phyloP scores from a whole-genome alignment of 75 land plant genomes.

The Pinus albicaulis region DNA sequence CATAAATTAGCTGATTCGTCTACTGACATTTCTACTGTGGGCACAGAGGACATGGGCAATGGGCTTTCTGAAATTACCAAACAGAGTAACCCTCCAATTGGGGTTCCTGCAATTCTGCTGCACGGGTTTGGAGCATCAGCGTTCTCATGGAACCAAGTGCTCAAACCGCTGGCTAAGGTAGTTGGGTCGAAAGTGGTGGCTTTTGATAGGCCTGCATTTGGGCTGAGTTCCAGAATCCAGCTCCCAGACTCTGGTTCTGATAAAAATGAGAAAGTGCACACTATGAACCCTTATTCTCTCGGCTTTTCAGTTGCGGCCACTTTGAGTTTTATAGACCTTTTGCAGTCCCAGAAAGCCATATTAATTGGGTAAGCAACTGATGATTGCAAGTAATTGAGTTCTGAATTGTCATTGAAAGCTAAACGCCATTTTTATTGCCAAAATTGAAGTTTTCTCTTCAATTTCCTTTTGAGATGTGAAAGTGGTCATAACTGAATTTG shows the following conservation, averaged over 20 bases:
- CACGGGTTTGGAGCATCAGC: slow-evolving; percentile 98
- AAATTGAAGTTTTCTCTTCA: neutral
- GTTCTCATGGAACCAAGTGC: slow-evolving; percentile 76
- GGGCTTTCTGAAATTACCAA: neutral
- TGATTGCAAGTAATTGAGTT: slow-evolving; percentile 1
- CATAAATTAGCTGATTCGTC: slow-evolving; percentile 50
- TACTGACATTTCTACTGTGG: slow-evolving; percentile 1
- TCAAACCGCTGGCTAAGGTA: slow-evolving; percentile 64
- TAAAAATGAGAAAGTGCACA: slow-evolving; percentile 10
- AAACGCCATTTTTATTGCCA: neutral
- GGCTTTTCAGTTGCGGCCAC: slow-evolving; percentile 71
- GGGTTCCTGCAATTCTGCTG: slow-evolving; percentile 61
- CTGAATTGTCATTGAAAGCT: slow-evolving; percentile 4
- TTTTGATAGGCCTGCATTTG: slow-evolving; percentile 97
- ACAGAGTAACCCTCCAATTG: slow-evolving; percentile 6
- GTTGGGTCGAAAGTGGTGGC: slow-evolving; percentile 68
- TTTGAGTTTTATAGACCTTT: slow-evolving; percentile 57
- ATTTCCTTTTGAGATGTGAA: neutral
- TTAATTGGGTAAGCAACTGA: slow-evolving; percentile 70
- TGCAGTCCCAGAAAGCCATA: slow-evolving; percentile 66
- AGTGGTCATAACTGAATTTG: neutral
- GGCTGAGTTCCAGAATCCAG: slow-evolving; percentile 62
- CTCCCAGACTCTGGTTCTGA: neutral
- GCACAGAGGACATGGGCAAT: neutral
- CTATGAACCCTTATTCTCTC: slow-evolving; percentile 64